These are phyloP conservation scores for Neospermospora avenae DNA, from an alignment of 2,329 filamentous ascomycete species.

Conservation along the genomic window DNA sequence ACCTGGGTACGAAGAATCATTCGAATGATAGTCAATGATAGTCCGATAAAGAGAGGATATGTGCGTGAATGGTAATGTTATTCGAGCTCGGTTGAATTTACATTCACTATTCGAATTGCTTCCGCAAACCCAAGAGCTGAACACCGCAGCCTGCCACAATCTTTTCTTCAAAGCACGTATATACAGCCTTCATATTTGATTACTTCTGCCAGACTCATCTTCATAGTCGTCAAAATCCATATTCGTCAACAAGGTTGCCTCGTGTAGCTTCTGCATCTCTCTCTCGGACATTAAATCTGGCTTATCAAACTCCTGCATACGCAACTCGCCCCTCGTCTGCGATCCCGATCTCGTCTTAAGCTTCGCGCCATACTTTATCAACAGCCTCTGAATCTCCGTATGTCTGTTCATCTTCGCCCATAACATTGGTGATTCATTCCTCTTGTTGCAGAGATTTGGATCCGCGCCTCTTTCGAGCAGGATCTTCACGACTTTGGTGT, in stretches of 20 bases:
- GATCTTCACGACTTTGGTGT: slow-evolving; percentile 20
- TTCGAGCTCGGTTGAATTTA: too few relatives aligned
- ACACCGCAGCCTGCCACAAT: not conserved
- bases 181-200: not conserved
- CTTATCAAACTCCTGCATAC: not conserved
- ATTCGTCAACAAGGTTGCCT: not conserved
- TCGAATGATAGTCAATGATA: too few relatives aligned
- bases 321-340: too few relatives aligned
- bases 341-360: too few relatives aligned
- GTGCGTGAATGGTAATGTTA: too few relatives aligned
- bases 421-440: slow-evolving; percentile 17
- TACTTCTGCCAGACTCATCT: not conserved
- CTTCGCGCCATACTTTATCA: slow-evolving; percentile 21
- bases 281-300: not conserved
- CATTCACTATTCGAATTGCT: too few relatives aligned
- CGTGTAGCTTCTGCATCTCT: not conserved
- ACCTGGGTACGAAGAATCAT: too few relatives aligned
- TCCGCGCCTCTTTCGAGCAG: slow-evolving; percentile 24
- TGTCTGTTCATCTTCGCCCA: slow-evolving; percentile 15
- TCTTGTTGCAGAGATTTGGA: slow-evolving; percentile 17
- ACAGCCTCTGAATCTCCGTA: slow-evolving; percentile 15
- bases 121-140: not conserved
- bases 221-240: not conserved
- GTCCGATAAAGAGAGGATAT: too few relatives aligned
- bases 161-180: not conserved